A percentile compares a stretch with the other conserved stretches of the same genome.
Evolutionary conservation across 2,329 filamentous ascomycete species (phyloP).

Genomic region (Mycocentrospora acerina): DNA sequence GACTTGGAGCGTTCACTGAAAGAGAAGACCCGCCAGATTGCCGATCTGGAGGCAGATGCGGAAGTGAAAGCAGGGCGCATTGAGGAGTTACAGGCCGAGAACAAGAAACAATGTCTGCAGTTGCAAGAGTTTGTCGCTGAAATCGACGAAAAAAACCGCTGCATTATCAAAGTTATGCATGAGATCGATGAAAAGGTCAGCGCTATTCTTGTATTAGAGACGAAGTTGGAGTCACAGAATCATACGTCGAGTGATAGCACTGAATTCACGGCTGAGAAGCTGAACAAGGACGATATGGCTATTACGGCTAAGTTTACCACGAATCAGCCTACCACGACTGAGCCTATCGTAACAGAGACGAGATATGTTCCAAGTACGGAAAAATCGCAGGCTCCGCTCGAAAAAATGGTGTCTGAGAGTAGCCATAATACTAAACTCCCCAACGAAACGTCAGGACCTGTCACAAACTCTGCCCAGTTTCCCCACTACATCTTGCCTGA

Average conservation of each 20-base stretch:
- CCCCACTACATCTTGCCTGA: conserved; percentile 17
- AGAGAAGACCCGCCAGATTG: conserved; percentile 6
- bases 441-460: conserved; percentile 1
- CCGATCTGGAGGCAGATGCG: conserved; percentile 2
- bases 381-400: too few species aligned
- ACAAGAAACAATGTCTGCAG: conserved; percentile 7
- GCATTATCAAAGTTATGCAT: conserved; percentile 11
- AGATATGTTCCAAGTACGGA: too few species aligned
- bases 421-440: too few species aligned
- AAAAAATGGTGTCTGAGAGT: too few species aligned
- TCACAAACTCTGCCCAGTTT: neutral
- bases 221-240: conserved; percentile 1
- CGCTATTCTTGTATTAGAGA: conserved; percentile 11
- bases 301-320: too few species aligned
- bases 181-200: conserved; percentile 11
- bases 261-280: too few species aligned
- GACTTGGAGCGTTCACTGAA: conserved; percentile 10
- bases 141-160: conserved; percentile 17
- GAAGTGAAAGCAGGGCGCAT: conserved; percentile 3
- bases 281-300: too few species aligned
- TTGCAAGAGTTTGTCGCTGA: conserved; percentile 17
- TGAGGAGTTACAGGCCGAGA: conserved; percentile 6
- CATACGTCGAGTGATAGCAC: neutral
- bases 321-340: too few species aligned
- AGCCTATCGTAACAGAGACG: too few species aligned